These are phyloP conservation scores for Bolboschoenoplectus hybrid DNA, from an alignment of 202 grass and related monocot species.

Conservation along the genomic window DNA sequence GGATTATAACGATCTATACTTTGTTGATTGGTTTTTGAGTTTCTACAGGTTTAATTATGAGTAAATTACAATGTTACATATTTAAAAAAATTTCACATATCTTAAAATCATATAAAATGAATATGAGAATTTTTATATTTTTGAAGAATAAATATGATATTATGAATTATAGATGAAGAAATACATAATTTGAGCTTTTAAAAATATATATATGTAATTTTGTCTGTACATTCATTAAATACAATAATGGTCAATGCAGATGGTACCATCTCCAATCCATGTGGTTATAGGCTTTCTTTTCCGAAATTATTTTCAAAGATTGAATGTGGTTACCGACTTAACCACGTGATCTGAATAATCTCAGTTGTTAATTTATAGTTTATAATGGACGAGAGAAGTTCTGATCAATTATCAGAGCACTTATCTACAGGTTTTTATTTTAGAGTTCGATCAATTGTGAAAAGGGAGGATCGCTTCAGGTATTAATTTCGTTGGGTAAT, in stretches of 20 bases:
- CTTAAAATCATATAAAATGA: no score
- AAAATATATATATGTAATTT: no score
- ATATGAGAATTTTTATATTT: no score
- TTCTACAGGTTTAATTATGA: no score
- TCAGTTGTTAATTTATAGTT: neutral
- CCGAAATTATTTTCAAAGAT: neutral
- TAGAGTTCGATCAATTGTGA: neutral
- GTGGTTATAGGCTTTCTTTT: neutral
- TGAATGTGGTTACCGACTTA: neutral
- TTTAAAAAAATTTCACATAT: no score
- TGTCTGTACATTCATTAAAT: no score
- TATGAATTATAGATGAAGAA: no score
- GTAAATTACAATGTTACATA: no score
- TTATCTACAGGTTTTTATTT: neutral
- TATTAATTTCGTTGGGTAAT: neutral
- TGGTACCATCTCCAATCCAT: neutral
- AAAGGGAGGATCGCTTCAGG: neutral
- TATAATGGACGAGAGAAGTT: conserved; percentile 3
- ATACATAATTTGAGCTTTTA: no score
- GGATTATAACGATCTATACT: no score
- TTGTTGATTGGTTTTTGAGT: no score
- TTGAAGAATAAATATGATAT: no score
- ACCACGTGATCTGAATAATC: conserved; percentile 1
- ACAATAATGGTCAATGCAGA: neutral
- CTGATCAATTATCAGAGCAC: neutral